These are phyloP conservation scores for Macaranga tanarius DNA, from an alignment of 441 rosid genomes.

Conservation along the genomic window DNA sequence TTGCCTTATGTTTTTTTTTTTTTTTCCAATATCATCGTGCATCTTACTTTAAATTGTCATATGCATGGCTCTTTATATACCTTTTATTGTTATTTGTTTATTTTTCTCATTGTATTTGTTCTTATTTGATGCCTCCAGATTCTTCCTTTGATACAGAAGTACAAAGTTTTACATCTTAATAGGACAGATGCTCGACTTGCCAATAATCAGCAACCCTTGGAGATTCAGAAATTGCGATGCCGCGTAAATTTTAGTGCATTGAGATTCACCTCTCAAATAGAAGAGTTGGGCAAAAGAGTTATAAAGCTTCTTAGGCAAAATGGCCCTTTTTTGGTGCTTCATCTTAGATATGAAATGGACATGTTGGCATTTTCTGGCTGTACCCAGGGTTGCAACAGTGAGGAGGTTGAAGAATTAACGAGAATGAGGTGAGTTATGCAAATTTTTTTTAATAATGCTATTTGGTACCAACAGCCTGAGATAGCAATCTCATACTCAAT, in stretches of 20 bases:
- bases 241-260: constrained; percentile 79
- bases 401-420: constrained; percentile 81
- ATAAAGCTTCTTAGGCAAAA: constrained; percentile 64
- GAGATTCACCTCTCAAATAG: constrained; percentile 85
- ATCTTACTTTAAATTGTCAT: too few relatives aligned
- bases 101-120: constrained; percentile 5
- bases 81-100: not conserved
- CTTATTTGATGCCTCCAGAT: constrained; percentile 45
- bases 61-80: not conserved
- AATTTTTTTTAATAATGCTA: not conserved
- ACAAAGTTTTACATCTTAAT: constrained; percentile 76
- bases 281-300: constrained; percentile 81
- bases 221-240: constrained; percentile 83
- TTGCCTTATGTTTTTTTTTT: not conserved
- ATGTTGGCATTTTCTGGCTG: constrained; percentile 97
- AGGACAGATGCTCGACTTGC: constrained; percentile 89
- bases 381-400: constrained; percentile 74
- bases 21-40: not conserved
- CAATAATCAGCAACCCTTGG: constrained; percentile 64
- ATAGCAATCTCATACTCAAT: not conserved
- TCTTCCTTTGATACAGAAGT: constrained; percentile 80
- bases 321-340: constrained; percentile 84
- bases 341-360: constrained; percentile 95
- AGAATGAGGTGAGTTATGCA: constrained; percentile 69
- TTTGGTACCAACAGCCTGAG: constrained; percentile 13